phyloP scores from a whole-genome alignment of 2,329 filamentous ascomycete species.

The Xylariaceae sp. region DNA sequence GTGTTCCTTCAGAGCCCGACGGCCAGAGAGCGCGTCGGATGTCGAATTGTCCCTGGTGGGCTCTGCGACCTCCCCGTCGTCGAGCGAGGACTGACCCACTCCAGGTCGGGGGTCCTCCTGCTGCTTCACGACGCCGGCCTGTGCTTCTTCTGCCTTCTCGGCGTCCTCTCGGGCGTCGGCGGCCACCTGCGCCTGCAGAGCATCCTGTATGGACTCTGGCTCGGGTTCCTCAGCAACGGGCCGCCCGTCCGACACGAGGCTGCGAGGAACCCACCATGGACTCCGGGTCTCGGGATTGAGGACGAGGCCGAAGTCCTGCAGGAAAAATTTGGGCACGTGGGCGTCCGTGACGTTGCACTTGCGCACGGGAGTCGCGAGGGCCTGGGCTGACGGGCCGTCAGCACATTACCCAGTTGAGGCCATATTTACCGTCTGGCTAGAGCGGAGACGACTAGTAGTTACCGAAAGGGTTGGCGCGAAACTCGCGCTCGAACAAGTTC shows the following conservation, averaged over 20 bases:
- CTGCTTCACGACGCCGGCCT: neutral
- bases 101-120: too few relatives aligned
- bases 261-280: constrained; percentile 50
- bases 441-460: constrained; percentile 15
- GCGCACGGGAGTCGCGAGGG: constrained; percentile 54
- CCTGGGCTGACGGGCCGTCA: too few relatives aligned
- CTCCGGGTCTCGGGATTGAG: constrained; percentile 43
- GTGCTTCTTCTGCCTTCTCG: constrained; percentile 5
- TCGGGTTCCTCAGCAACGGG: constrained; percentile 4
- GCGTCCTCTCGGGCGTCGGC: too few relatives aligned
- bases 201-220: neutral
- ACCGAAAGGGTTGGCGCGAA: constrained; percentile 61
- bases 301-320: constrained; percentile 54
- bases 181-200: too few relatives aligned
- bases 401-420: too few relatives aligned
- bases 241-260: constrained; percentile 22
- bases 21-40: too few relatives aligned
- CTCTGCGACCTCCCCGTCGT: too few relatives aligned
- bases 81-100: too few relatives aligned
- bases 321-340: constrained; percentile 51
- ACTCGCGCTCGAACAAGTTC: constrained; percentile 46
- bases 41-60: too few relatives aligned
- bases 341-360: constrained; percentile 41
- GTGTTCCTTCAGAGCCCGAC: too few relatives aligned
- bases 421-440: too few relatives aligned